Evolutionary conservation across 257 asterid species (phyloP), one percentile per base, ranked within the genome.

Genomic region (Phtheirospermum japonicum): DNA sequence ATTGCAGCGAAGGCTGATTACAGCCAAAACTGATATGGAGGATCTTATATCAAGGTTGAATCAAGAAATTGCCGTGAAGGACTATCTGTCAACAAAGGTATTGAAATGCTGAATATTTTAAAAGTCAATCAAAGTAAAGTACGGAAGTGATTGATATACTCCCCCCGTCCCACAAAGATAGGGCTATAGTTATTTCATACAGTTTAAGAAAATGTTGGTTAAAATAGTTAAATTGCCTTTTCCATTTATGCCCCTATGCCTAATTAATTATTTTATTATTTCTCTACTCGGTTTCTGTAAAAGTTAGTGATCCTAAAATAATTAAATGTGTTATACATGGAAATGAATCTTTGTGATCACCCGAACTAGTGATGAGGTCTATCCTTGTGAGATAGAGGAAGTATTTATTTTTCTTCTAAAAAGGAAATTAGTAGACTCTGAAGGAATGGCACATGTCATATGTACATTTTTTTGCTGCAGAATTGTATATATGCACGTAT

Each of bases 1-100:
- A 49, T 69, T 85, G 93, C 95, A 89, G 71, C 82, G 85, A 74
- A 80, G 94, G 72, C 76, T 93, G 76, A 71, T 71, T 33, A 82
- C 94, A 26, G 84, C 99, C 55, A 93, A 80, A 78, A 85, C 96
- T 57, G 99, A 93, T 70, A 93, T 89, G 97, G 99, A 93, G 85
- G 97, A 93, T 89, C 96, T 93, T 61, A 80, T 89, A 57, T 85
- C 97, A 5, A 83, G 99, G 77, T 80, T 93, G 83, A 83, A 89
- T 76, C 99, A 89, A 74, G 99, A 93, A 81, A 77, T 80, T 62
- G 86, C 97, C 63, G 95, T 82, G 76, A 93, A 89, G 83, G 95
- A 89, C 68, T 93, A 89, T 75, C 95, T 93, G 48, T 66, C 91
- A 14, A 85, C 96, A 42, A 93, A 93, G 97, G 99, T 93, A 78